Base-by-base conservation (phyloP, 257 asterid species). In the Knoxia roxburghii region DNA sequence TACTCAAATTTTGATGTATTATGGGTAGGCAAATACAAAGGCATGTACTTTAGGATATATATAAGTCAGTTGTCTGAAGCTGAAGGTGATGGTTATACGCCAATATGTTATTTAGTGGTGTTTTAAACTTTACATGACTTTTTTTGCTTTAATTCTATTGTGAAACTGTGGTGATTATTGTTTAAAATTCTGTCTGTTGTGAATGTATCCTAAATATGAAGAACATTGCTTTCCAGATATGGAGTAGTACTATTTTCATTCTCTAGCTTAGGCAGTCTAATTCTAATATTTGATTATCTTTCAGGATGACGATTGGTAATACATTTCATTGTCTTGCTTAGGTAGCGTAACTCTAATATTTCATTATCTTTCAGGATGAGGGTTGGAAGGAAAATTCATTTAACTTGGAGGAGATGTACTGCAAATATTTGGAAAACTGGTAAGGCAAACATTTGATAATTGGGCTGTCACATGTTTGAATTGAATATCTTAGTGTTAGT, bases 301-400 rank as follows among this genome's bases (percentile, higher is more conserved):
- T n/a, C n/a, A n/a, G n/a, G n/a, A n/a, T n/a, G n/a, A n/a, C n/a
- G n/a, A n/a, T n/a, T n/a, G n/a, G n/a, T n/a, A n/a, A n/a, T n/a
- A n/a, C n/a, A n/a, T 61, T 46, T 64, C 23, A 15, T 26, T 14
- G 11, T 61, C 15, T n/a, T 56, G 23, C 12, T 64, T 50, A 70
- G 1, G 24, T 18, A 6, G 14, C 33, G 20, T 4, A 14, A 29
- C n/a, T 53, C 4, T 53, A 7, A 29, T 10, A 6, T 18, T 59
- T 54, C 43, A 26, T 56, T 68, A 37, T 72, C 63, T 53, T 79
- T 66, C 81, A 89, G 98, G 86, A 78, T 48, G 89, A 82, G 52
- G 65, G 72, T 69, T 89, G 96, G 97, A 82, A 78, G 79, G 76
- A 82, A 39, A 74, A 60, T 60, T 88, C 95, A 57, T 72, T 75